Base-by-base conservation (phyloP, 2,329 filamentous ascomycete species). In the Pseudocercospora fijiensis region DNA sequence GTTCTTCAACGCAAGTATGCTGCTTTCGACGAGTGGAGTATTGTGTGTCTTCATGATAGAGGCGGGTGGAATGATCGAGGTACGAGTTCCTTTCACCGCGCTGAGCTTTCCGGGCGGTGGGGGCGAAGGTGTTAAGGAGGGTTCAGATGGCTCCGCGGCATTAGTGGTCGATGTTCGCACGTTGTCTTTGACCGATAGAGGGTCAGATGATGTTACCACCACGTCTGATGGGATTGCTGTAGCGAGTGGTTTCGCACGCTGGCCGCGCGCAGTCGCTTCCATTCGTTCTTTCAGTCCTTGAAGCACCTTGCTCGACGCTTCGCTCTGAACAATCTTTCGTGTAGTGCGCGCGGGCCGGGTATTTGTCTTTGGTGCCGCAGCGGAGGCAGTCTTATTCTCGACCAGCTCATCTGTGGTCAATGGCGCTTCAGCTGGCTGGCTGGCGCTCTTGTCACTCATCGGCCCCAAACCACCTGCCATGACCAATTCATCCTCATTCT, bases 1-100 rank as follows among this genome's bases (percentile, higher is more conserved):
- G 62, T 82, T 82, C 60, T 77, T 79, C 66, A 84, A 72, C n/a
- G 79, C 80, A 6, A 83, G 70, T 11, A 83, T 75, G 13, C 81
- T 83, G 10, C 70, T 78, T 61, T 84, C 81, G 9, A 72, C 68
- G 7, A 73, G 73, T 8, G 80, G 80, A 7, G 80, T 82, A 28
- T 74, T 77, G 52, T 78, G 78, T 28, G 77, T 72, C 66, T 78
- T 78, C 55, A 81, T 71, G 13, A 76, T 76, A n/a, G 80, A 81
- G 33, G 76, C 76, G n/a, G 78, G 78, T 49, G 75, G 69, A 18
- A 63, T 61, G 13, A 70, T 60, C 16, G 68, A 72, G 22, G 69
- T 66, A 11, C 67, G 71, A 49, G 59, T 65, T 22, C 58, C 59
- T 53, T 66, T 58, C 73, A 69, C 20, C 70, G 78, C 20, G 71